Percentiles rank a stretch among this genome's conserved stretches.
These are phyloP conservation scores for Suillus cothurnatus DNA, from an alignment of 768 basidiomycete genomes.

Conservation along the genomic window DNA sequence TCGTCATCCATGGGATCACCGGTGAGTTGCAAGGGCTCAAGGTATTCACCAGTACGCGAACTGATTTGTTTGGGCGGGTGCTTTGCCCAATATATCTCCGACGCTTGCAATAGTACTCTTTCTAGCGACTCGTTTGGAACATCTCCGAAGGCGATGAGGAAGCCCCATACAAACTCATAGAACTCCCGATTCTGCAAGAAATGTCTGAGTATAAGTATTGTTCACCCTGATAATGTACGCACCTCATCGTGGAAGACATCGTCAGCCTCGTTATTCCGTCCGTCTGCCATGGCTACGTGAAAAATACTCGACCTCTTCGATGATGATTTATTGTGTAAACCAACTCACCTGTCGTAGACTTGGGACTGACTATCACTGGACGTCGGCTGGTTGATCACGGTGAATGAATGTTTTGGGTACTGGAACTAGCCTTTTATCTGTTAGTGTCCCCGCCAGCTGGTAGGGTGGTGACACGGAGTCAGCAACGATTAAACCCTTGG, in stretches of 20 bases:
- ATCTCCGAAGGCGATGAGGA: not conserved
- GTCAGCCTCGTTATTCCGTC: no score
- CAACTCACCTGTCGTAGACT: no score
- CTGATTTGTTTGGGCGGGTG: slow-evolving; percentile 9
- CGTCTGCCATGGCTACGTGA: not conserved
- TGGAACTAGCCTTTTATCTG: not conserved
- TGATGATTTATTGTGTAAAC: not conserved
- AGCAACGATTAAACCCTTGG: not conserved
- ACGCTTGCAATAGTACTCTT: not conserved
- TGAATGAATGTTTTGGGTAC: not conserved
- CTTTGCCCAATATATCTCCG: not conserved
- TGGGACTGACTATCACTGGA: not conserved
- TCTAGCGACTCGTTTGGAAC: not conserved
- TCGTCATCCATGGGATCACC: no score
- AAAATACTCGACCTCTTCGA: not conserved
- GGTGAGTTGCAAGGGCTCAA: slow-evolving; percentile 1
- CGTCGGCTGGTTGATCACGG: not conserved
- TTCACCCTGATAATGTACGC: not conserved
- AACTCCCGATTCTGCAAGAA: not conserved
- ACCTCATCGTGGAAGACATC: not conserved
- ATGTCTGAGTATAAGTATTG: no score
- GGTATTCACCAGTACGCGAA: not conserved
- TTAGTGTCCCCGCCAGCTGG: not conserved
- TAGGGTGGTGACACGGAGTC: not conserved
- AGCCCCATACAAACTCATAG: no score